phyloP scores from a whole-genome alignment of 768 basidiomycete genomes.

The Clavaria fumosa region DNA sequence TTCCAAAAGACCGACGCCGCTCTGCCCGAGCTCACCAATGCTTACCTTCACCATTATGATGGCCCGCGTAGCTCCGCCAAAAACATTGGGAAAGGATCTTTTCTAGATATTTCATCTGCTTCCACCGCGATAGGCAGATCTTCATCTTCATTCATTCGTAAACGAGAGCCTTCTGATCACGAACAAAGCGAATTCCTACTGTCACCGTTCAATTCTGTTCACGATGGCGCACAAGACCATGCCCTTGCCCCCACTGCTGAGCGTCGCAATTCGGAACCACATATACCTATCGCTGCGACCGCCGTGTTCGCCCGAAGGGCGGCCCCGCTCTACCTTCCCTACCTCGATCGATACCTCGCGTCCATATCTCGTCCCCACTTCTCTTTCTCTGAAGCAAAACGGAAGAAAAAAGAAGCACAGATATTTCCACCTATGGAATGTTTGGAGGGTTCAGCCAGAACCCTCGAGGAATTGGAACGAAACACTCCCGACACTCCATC shows the following conservation, averaged over 20 bases:
- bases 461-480: conserved; percentile 43
- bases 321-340: conserved; percentile 41
- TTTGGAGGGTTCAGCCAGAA: conserved; percentile 30
- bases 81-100: background rate
- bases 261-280: conserved; percentile 12
- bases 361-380: conserved; percentile 31
- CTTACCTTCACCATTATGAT: too few relatives aligned
- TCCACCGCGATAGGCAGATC: too few relatives aligned
- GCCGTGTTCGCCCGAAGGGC: conserved; percentile 44
- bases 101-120: background rate
- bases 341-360: conserved; percentile 44
- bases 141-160: background rate
- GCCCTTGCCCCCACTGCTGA: conserved; percentile 3
- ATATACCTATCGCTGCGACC: conserved; percentile 38
- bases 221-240: background rate
- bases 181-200: too few relatives aligned
- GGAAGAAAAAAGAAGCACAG: conserved; percentile 9
- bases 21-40: too few relatives aligned
- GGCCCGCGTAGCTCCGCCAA: background rate
- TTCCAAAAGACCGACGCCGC: too few relatives aligned
- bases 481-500: conserved; percentile 32
- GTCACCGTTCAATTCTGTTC: too few relatives aligned
- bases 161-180: too few relatives aligned
- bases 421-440: conserved; percentile 55
- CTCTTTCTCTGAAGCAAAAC: conserved; percentile 12